Evolutionary conservation across 345 rosid genomes (phyloP).

Genomic region (Lenwebbia sp.): DNA sequence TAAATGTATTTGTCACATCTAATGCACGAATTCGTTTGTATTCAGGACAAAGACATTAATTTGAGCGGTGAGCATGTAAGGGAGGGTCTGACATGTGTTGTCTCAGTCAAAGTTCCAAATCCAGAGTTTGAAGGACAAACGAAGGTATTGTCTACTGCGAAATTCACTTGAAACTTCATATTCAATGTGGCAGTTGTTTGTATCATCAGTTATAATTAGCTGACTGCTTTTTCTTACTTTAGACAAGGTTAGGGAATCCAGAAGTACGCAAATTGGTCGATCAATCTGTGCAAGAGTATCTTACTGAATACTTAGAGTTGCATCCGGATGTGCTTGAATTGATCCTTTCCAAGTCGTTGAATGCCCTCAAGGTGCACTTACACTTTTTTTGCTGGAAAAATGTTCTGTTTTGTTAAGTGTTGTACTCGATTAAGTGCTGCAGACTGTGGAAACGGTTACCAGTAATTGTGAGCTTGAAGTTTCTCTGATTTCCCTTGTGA

Average conservation of each 20-base stretch:
- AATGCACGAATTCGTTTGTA: neutral
- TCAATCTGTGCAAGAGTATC: slow-evolving; percentile 91
- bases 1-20: neutral
- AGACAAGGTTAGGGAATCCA: slow-evolving; percentile 99
- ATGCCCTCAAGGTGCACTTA: slow-evolving; percentile 80
- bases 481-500: neutral
- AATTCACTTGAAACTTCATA: neutral
- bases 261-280: slow-evolving; percentile 94
- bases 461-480: neutral
- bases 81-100: slow-evolving; percentile 91
- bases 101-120: slow-evolving; percentile 95
- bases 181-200: neutral
- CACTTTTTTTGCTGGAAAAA: neutral
- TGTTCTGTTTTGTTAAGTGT: neutral
- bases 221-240: slow-evolving; percentile 4
- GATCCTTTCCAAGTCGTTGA: slow-evolving; percentile 81
- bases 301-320: slow-evolving; percentile 89
- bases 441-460: neutral
- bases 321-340: slow-evolving; percentile 94
- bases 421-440: neutral
- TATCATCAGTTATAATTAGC: neutral
- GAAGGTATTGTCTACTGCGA: slow-evolving; percentile 38
- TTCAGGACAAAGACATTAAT: slow-evolving; percentile 86
- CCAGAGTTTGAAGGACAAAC: slow-evolving; percentile 99
- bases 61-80: slow-evolving; percentile 95